These are phyloP conservation scores for Geranomyces variabilis DNA, from an alignment of 192 early-diverging fungal genomes.

Conservation along the genomic window DNA sequence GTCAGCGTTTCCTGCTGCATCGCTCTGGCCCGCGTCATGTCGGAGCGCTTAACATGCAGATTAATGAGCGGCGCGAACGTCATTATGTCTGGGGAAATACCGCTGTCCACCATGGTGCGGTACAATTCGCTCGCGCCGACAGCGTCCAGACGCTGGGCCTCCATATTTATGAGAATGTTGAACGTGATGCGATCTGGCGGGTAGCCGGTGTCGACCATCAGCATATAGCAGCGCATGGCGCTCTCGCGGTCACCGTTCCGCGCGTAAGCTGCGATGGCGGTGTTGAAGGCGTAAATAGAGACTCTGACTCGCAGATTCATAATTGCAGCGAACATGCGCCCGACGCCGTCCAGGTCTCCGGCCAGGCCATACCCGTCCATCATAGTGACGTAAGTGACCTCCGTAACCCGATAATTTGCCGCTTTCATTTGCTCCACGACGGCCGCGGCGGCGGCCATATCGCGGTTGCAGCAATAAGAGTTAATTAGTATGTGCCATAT, in stretches of 20 bases:
- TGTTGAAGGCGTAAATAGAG: constrained; percentile 38
- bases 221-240: constrained; percentile 17
- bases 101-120: constrained; percentile 6
- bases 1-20: constrained; percentile 6
- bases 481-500: constrained; percentile 33
- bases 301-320: background rate
- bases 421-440: constrained; percentile 27
- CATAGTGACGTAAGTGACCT: constrained; percentile 34
- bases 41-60: constrained; percentile 11
- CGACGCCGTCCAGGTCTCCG: constrained; percentile 27
- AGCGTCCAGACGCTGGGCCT: constrained; percentile 16
- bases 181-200: constrained; percentile 37
- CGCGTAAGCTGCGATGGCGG: constrained; percentile 28
- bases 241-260: constrained; percentile 10
- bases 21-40: constrained; percentile 7
- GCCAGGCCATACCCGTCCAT: constrained; percentile 35
- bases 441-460: constrained; percentile 27
- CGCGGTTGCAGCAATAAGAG: constrained; percentile 30
- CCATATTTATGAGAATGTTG: constrained; percentile 41
- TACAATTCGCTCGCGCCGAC: constrained; percentile 27
- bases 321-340: constrained; percentile 15
- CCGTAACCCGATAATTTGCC: background rate
- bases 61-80: constrained; percentile 27
- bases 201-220: constrained; percentile 26
- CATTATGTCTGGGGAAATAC: background rate